Percentiles rank a stretch among this genome's conserved stretches.
Evolutionary conservation across 345 rosid genomes (phyloP).

Genomic region (Euphorbia pulcherrima): DNA sequence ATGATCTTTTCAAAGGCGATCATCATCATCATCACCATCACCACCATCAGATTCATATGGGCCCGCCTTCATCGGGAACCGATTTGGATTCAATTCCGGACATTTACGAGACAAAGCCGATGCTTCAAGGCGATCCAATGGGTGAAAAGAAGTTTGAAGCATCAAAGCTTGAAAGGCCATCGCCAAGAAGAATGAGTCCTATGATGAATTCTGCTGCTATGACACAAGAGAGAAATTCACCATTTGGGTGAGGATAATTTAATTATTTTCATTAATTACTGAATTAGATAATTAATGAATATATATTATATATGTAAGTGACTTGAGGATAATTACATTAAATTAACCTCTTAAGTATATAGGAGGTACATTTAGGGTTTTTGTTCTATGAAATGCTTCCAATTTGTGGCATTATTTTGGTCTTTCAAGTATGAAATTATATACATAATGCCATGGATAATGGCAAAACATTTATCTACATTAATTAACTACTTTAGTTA

Average conservation of each 20-base stretch:
- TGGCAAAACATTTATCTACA: slow-evolving; percentile 12
- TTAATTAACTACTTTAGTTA: slow-evolving; percentile 22
- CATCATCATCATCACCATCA: background rate
- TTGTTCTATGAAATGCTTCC: slow-evolving; percentile 11
- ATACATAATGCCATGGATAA: slow-evolving; percentile 28
- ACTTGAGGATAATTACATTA: background rate
- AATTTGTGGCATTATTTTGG: slow-evolving; percentile 23
- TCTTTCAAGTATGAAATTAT: slow-evolving; percentile 9
- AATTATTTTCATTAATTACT: slow-evolving; percentile 9
- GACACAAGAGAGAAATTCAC: slow-evolving; percentile 58
- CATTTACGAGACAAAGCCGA: slow-evolving; percentile 62
- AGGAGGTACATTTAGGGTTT: slow-evolving; percentile 28
- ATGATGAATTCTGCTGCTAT: slow-evolving; percentile 42
- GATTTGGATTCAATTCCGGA: slow-evolving; percentile 66
- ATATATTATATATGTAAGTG: background rate
- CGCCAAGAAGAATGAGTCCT: slow-evolving; percentile 63
- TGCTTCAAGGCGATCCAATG: slow-evolving; percentile 48
- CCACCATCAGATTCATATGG: slow-evolving; percentile 41
- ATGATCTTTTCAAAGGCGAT: slow-evolving; percentile 33
- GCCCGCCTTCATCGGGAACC: slow-evolving; percentile 41
- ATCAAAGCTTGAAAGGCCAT: slow-evolving; percentile 57
- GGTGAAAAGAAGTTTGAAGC: slow-evolving; percentile 44
- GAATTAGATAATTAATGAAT: background rate
- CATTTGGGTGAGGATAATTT: slow-evolving; percentile 41
- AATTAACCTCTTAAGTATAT: slow-evolving; percentile 3